Evolutionary conservation across 2,329 filamentous ascomycete genomes (phyloP).

Genomic region (Monosporascus sp.): DNA sequence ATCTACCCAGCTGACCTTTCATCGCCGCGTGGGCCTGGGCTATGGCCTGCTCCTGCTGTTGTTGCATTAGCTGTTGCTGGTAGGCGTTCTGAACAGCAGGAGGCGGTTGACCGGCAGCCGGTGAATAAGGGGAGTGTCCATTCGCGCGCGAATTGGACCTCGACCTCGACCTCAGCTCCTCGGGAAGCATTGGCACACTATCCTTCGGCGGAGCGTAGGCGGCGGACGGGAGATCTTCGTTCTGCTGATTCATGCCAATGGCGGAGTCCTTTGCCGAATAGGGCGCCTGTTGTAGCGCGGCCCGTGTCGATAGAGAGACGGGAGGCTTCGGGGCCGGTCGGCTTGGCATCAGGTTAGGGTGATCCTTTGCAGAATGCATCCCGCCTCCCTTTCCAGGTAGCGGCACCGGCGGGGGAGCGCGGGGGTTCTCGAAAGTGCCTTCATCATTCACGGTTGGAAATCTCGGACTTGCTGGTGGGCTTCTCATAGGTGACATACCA

Average conservation of each 20-base stretch:
- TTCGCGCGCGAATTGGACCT: conserved; percentile 63
- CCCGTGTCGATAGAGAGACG: conserved; percentile 51
- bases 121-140: conserved; percentile 45
- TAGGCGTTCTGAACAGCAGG: conserved; percentile 43
- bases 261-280: conserved; percentile 58
- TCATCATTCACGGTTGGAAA: conserved; percentile 81
- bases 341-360: conserved; percentile 64
- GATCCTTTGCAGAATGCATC: conserved; percentile 42
- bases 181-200: conserved; percentile 54
- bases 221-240: conserved; percentile 49
- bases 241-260: conserved; percentile 54
- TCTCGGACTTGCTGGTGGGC: conserved; percentile 76
- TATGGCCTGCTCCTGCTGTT: conserved; percentile 84
- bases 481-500: conserved; percentile 60
- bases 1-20: conserved; percentile 64
- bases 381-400: conserved; percentile 42
- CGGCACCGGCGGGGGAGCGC: conserved; percentile 86
- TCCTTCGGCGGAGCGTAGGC: conserved; percentile 48
- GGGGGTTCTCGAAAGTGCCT: conserved; percentile 95
- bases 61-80: conserved; percentile 63
- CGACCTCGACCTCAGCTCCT: conserved; percentile 63
- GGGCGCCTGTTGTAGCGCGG: conserved; percentile 51
- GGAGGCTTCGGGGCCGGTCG: conserved; percentile 88
- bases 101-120: conserved; percentile 34
- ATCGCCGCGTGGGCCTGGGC: conserved; percentile 74